phyloP scores from a whole-genome alignment of 352 stramenopile species.

The Stramenopiles sp. region DNA sequence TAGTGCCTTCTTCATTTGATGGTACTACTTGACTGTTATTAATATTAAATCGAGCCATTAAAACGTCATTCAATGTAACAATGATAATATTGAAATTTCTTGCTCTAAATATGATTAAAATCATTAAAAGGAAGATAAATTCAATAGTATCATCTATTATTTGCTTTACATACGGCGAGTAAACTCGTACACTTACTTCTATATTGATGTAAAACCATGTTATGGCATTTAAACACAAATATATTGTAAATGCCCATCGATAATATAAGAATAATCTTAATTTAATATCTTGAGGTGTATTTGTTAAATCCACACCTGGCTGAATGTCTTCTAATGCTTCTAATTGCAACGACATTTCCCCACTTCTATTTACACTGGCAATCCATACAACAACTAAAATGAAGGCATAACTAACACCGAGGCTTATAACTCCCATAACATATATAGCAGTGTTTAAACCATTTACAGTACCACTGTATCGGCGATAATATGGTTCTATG shows the following conservation, averaged over 20 bases:
- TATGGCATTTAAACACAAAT: neutral
- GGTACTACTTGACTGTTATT: no score
- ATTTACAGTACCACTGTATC: neutral
- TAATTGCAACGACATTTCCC: neutral
- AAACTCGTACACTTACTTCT: neutral
- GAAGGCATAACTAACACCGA: neutral
- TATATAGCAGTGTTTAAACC: neutral
- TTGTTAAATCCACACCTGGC: neutral
- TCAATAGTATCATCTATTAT: neutral
- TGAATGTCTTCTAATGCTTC: neutral
- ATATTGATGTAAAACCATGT: neutral
- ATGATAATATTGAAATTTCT: conserved; percentile 3
- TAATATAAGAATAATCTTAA: neutral
- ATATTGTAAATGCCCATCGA: neutral
- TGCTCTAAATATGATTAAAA: neutral
- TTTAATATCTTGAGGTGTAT: neutral
- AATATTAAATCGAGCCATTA: no score
- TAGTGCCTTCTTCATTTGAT: no score
- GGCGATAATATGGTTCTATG: neutral
- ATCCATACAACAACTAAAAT: neutral
- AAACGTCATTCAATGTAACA: no score
- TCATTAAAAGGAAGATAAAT: neutral
- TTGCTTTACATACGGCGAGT: neutral
- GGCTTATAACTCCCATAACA: neutral
- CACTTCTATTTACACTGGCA: neutral